A percentile compares a stretch with the other conserved stretches of the same genome.
Conservation (phyloP, 2,329 filamentous ascomycete genomes). For the Davidsoniella eucalypti region DNA sequence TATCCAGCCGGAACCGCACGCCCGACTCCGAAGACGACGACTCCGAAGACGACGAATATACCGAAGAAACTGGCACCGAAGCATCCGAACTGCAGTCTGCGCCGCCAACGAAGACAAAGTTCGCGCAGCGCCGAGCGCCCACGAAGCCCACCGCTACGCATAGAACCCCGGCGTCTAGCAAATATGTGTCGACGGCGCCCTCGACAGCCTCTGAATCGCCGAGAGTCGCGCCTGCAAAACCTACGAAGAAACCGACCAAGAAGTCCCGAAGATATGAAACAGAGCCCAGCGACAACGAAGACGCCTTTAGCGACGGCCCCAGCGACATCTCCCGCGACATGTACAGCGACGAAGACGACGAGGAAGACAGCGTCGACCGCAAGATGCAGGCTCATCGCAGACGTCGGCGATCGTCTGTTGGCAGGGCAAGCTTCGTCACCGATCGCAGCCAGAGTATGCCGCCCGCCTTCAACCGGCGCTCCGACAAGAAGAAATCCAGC, state of each 20-base stretch:
- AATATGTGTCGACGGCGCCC: not conserved
- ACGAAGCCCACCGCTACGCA: not conserved
- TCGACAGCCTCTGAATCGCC: not conserved
- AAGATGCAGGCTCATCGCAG: constrained; percentile 3
- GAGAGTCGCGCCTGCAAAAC: not conserved
- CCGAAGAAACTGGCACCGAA: constrained; percentile 4
- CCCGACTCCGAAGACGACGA: constrained; percentile 2
- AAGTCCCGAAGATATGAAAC: constrained; percentile 2
- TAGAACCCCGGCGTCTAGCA: not conserved
- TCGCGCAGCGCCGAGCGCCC: not conserved
- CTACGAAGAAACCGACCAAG: not conserved
- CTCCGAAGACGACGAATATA: constrained; percentile 5
- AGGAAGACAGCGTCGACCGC: not conserved
- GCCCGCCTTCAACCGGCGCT: not conserved
- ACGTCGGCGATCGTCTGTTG: constrained; percentile 2
- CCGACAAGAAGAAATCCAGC: not conserved
- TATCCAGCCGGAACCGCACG: constrained; percentile 9
- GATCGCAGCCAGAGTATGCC: constrained; percentile 8
- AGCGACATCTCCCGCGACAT: constrained; percentile 1
- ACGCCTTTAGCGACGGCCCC: constrained; percentile 4
- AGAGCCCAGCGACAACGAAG: constrained; percentile 9
- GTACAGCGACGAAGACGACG: constrained; percentile 2
- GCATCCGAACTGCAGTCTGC: constrained; percentile 1
- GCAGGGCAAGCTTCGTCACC: constrained; percentile 1
- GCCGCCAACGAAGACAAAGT: not conserved